Conservation (phyloP, 768 basidiomycete genomes). For the Termitomyces sp. region DNA sequence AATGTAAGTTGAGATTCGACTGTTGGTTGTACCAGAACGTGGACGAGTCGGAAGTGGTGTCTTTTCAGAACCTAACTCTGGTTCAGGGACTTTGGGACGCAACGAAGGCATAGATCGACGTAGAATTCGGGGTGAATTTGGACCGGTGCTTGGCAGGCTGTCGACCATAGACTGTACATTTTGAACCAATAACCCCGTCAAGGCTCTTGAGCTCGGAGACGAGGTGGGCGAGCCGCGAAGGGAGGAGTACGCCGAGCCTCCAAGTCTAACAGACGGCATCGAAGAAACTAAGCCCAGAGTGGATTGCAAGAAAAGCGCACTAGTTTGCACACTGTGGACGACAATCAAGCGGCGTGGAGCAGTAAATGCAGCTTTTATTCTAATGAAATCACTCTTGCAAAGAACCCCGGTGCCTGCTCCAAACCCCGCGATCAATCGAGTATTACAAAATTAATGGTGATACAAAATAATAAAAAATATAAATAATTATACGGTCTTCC, state of each 20-base stretch:
- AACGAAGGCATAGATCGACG: conserved; percentile 16
- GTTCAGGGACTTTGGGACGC: conserved; percentile 1
- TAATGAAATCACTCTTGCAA: not conserved
- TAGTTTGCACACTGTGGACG: not conserved
- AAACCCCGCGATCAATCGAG: not conserved
- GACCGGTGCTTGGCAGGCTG: not conserved
- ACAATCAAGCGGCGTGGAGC: not conserved
- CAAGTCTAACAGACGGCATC: conserved; percentile 49
- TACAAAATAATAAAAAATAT: not conserved
- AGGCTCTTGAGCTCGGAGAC: conserved; percentile 1
- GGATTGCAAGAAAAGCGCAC: not conserved
- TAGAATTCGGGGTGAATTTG: conserved; percentile 7
- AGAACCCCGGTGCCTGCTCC: no score
- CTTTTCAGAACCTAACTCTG: not conserved
- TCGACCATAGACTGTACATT: conserved; percentile 6
- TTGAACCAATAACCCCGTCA: conserved; percentile 12
- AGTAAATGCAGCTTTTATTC: not conserved
- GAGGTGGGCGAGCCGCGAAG: conserved; percentile 14
- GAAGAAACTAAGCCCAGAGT: not conserved
- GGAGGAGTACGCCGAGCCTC: conserved; percentile 25
- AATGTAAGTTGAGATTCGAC: conserved; percentile 31
- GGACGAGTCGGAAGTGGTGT: conserved; percentile 14
- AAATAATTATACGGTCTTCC: conserved; percentile 5
- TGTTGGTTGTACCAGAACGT: conserved; percentile 24
- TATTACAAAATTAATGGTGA: not conserved